These are phyloP conservation scores for Trichoderma koningii DNA, from an alignment of 2,329 filamentous ascomycete species.

Conservation along the genomic window DNA sequence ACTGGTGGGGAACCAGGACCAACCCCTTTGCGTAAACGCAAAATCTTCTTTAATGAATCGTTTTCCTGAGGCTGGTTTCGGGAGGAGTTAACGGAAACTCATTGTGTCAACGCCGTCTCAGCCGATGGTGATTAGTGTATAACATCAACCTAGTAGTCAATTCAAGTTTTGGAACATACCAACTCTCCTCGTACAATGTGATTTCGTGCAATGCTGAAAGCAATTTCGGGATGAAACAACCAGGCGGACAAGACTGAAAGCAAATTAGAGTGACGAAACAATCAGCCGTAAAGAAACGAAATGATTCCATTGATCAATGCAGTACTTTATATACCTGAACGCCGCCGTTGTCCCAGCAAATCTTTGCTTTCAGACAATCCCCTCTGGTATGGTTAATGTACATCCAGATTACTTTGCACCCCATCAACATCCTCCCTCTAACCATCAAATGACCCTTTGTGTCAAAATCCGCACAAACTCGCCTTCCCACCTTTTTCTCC, in stretches of 20 bases:
- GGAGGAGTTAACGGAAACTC: slow-evolving; percentile 6
- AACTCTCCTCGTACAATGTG: neutral
- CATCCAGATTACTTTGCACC: slow-evolving; percentile 38
- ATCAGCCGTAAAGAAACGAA: too few species aligned
- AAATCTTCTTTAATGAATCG: neutral
- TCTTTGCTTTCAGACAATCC: slow-evolving; percentile 34
- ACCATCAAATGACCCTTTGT: neutral
- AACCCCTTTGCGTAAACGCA: slow-evolving; percentile 78
- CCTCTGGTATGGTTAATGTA: slow-evolving; percentile 41
- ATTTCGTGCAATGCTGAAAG: too few species aligned
- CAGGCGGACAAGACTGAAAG: too few species aligned
- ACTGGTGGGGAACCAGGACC: slow-evolving; percentile 96
- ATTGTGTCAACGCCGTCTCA: slow-evolving; percentile 1
- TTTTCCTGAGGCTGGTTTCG: slow-evolving; percentile 8
- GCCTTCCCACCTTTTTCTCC: neutral
- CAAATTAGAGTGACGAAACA: too few species aligned
- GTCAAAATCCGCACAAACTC: neutral
- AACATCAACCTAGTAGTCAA: slow-evolving; percentile 19
- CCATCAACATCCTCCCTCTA: neutral
- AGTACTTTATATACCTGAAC: slow-evolving; percentile 39
- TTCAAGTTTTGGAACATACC: neutral
- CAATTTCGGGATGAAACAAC: too few species aligned
- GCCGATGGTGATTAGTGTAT: slow-evolving; percentile 14
- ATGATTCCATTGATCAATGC: slow-evolving; percentile 35
- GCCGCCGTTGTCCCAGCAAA: slow-evolving; percentile 41